Evolutionary conservation across 371 early-diverging fungal genomes (phyloP).

Genomic region (Dentiscutata heterogama): DNA sequence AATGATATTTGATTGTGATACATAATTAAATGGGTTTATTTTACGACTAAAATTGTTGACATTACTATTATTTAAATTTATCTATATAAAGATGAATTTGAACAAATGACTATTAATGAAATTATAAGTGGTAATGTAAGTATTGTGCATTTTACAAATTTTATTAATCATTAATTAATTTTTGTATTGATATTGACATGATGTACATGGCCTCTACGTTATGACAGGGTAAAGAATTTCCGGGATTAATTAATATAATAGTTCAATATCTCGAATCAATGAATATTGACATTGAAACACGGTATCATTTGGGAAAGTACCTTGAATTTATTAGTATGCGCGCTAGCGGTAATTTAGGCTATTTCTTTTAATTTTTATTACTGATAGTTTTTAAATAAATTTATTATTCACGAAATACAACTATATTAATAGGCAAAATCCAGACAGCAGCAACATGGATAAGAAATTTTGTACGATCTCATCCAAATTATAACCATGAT

Average conservation of each 20-base stretch:
- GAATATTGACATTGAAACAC: constrained; percentile 73
- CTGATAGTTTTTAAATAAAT: no score
- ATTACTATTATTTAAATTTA: no score
- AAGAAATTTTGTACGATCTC: constrained; percentile 89
- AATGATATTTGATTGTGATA: no score
- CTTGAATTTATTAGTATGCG: constrained; percentile 84
- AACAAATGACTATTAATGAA: constrained; percentile 89
- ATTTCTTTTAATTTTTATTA: neutral
- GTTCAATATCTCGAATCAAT: constrained; percentile 82
- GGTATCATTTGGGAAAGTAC: constrained; percentile 77
- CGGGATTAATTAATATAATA: constrained; percentile 89
- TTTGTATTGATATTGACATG: no score
- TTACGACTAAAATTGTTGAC: no score
- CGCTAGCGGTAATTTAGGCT: constrained; percentile 70
- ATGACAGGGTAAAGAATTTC: constrained; percentile 70
- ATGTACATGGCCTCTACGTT: neutral
- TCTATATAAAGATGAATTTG: constrained; percentile 65
- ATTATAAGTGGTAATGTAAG: constrained; percentile 93
- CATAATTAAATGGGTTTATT: no score
- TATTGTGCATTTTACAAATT: no score
- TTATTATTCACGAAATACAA: no score
- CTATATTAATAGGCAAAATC: constrained; percentile 56
- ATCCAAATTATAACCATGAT: constrained; percentile 94
- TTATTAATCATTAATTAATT: no score
- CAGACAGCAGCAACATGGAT: constrained; percentile 95